A percentile compares a stretch with the other conserved stretches of the same genome.
Evolutionary conservation across 441 rosid genomes (phyloP).

Genomic region (Adansonia grandidieri): DNA sequence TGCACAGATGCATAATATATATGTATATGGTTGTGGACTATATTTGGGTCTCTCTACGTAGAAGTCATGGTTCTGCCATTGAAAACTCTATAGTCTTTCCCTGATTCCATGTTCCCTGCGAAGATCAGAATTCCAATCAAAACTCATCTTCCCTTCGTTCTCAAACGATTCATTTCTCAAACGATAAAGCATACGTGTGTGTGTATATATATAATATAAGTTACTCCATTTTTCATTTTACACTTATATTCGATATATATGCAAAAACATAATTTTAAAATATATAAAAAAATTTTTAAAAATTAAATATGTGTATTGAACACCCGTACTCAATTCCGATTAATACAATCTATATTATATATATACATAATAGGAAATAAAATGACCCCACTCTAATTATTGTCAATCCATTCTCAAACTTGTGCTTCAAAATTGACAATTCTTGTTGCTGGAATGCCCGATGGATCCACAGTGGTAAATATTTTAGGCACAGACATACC

Average conservation of each 20-base stretch:
- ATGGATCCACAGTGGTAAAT: slow-evolving; percentile 30
- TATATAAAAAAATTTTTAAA: no score
- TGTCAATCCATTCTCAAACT: slow-evolving; percentile 15
- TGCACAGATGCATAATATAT: background rate
- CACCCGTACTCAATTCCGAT: no score
- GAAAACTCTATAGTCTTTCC: background rate
- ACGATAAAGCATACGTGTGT: background rate
- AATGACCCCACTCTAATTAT: background rate
- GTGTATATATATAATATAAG: no score
- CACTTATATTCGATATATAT: no score
- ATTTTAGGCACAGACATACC: slow-evolving; percentile 44
- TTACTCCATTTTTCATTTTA: no score
- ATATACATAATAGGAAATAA: background rate
- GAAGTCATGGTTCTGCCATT: background rate
- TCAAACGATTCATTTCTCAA: background rate
- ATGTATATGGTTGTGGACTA: background rate
- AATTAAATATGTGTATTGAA: no score
- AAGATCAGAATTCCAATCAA: background rate
- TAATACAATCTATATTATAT: no score
- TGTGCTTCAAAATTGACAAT: slow-evolving; percentile 29
- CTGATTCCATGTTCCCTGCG: background rate
- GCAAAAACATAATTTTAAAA: no score
- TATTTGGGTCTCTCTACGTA: no score
- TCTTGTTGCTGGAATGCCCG: slow-evolving; percentile 32
- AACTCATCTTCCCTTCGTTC: background rate